phyloP scores from a whole-genome alignment of 306 rosid genomes.

The Cyclanthera cordifolia region DNA sequence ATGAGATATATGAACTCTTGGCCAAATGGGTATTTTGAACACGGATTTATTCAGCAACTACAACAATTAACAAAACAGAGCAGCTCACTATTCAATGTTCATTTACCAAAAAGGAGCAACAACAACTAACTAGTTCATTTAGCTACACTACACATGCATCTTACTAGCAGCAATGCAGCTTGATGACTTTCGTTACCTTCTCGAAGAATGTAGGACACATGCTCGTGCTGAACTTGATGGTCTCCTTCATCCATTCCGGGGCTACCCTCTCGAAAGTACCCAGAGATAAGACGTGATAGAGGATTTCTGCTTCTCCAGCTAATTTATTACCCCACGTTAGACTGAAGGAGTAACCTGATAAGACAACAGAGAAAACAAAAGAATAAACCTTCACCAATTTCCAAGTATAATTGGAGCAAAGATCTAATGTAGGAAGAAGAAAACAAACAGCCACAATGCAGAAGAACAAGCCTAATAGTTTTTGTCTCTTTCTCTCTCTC shows the following conservation, averaged over 20 bases:
- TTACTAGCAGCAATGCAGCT: conserved; percentile 22
- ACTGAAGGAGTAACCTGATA: conserved; percentile 67
- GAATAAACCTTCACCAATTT: neutral
- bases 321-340: conserved; percentile 48
- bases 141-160: neutral
- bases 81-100: too few species aligned
- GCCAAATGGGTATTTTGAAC: neutral
- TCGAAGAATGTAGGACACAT: conserved; percentile 76
- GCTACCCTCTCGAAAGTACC: conserved; percentile 82
- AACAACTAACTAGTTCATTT: too few species aligned
- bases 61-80: neutral
- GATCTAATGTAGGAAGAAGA: neutral
- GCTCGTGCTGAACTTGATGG: conserved; percentile 61
- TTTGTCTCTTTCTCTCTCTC: neutral
- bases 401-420: neutral
- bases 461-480: neutral
- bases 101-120: too few species aligned
- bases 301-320: conserved; percentile 45
- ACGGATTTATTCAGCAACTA: neutral
- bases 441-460: neutral
- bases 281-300: conserved; percentile 46
- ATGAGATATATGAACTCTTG: neutral
- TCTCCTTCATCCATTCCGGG: conserved; percentile 91
- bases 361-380: neutral
- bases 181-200: conserved; percentile 51